These are phyloP conservation scores for Helichrysum umbraculigerum DNA, from an alignment of 129 eudicot species.

Conservation along the genomic window DNA sequence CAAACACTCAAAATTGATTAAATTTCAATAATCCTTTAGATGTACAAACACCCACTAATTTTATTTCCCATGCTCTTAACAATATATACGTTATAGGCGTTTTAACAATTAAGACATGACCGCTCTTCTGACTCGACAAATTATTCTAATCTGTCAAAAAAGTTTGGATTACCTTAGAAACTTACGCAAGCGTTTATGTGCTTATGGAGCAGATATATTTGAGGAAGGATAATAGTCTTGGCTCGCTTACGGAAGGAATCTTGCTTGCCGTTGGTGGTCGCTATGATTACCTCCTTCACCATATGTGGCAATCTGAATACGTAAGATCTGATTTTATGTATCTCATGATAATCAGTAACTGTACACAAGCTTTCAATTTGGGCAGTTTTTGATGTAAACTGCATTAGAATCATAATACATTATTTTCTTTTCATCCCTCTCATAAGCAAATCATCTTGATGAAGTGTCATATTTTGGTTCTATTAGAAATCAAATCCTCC, in stretches of 20 bases:
- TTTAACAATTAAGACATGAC: background rate
- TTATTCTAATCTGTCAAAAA: background rate
- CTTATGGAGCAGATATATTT: constrained; percentile 52
- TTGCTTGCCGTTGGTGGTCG: constrained; percentile 98
- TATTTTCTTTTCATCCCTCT: background rate
- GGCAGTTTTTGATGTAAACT: background rate
- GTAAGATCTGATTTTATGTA: constrained; percentile 42
- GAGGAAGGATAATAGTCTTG: constrained; percentile 63
- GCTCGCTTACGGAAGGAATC: constrained; percentile 68
- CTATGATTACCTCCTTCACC: constrained; percentile 76
- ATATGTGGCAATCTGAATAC: constrained; percentile 50
- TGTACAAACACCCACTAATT: background rate
- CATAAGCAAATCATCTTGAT: constrained; percentile 8
- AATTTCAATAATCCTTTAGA: background rate
- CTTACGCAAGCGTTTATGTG: constrained; percentile 25
- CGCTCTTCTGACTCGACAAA: constrained; percentile 3
- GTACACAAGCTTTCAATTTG: background rate
- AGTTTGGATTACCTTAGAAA: constrained; percentile 2
- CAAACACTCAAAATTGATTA: background rate
- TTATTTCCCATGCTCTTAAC: background rate
- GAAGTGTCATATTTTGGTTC: constrained; percentile 5
- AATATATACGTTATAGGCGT: background rate
- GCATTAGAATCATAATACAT: background rate
- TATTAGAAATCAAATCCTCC: constrained; percentile 92
- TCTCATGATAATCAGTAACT: background rate